Conservation (phyloP, 306 rosid species). For the Vigna unguiculata region DNA sequence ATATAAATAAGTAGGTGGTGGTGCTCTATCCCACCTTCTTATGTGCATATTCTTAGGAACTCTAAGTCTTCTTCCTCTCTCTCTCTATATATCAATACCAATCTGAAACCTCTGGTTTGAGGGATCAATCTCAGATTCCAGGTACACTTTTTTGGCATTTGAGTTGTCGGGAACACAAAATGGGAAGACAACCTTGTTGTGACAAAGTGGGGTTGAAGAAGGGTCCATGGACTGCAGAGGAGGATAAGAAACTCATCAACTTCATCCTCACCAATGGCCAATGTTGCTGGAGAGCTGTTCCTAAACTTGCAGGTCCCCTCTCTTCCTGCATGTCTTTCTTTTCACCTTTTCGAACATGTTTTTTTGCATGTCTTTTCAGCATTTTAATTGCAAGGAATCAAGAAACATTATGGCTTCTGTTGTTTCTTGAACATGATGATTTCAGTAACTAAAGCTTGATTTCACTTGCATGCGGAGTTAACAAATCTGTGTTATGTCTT, state of each 20-base stretch:
- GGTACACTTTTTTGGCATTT: constrained; percentile 29
- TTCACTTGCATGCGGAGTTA: constrained; percentile 1
- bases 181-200: constrained; percentile 99
- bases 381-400: constrained; percentile 1
- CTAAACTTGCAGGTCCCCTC: constrained; percentile 81
- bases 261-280: constrained; percentile 92
- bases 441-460: not conserved
- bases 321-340: constrained; percentile 2
- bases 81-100: constrained; percentile 23
- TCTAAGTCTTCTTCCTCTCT: constrained; percentile 1
- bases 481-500: constrained; percentile 13
- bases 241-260: constrained; percentile 86
- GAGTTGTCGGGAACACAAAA: constrained; percentile 32
- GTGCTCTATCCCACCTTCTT: constrained; percentile 42
- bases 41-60: constrained; percentile 43
- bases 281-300: constrained; percentile 98
- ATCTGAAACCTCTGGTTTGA: constrained; percentile 27
- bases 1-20: constrained; percentile 66
- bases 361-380: not conserved
- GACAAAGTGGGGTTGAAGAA: constrained; percentile 97
- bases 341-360: not conserved
- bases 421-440: constrained; percentile 9
- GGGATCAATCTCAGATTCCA: constrained; percentile 31
- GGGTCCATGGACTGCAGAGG: constrained; percentile 92
- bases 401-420: not conserved